A percentile compares a stretch with the other conserved stretches of the same genome.
These are phyloP conservation scores for Phaeosphaeriaceae sp. DNA, from an alignment of 2,329 filamentous ascomycete species.

Conservation along the genomic window DNA sequence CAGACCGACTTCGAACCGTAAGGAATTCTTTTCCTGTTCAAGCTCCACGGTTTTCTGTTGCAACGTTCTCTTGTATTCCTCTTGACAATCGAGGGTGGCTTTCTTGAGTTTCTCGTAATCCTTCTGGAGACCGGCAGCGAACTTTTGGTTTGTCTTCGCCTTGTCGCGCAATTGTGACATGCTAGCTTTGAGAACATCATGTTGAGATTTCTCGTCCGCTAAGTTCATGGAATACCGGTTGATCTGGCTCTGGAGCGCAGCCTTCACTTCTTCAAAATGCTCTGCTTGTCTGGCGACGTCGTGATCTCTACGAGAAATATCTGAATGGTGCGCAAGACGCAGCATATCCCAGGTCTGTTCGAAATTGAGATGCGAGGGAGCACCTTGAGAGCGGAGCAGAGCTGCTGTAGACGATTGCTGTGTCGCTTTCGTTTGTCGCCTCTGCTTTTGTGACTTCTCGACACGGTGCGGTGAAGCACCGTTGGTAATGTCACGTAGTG, in stretches of 20 bases:
- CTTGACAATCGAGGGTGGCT: constrained; percentile 10
- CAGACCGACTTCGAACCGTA: constrained; percentile 19
- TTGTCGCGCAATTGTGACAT: constrained; percentile 17
- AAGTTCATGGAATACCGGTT: constrained; percentile 13
- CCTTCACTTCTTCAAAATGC: constrained; percentile 13
- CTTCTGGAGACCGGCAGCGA: constrained; percentile 32
- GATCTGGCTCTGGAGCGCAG: constrained; percentile 12
- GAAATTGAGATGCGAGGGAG: constrained; percentile 1
- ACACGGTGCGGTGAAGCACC: constrained; percentile 8
- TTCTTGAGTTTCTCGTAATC: constrained; percentile 34
- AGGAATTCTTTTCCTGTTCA: constrained; percentile 24
- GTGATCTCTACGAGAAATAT: constrained; percentile 16
- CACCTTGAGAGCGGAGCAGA: not conserved
- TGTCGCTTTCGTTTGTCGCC: not conserved
- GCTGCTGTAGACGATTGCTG: not conserved
- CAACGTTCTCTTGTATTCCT: constrained; percentile 18
- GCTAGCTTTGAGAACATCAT: constrained; percentile 4
- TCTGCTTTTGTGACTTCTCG: constrained; percentile 15
- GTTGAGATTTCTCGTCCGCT: constrained; percentile 11
- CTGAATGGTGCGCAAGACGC: constrained; percentile 14
- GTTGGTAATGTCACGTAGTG: not conserved
- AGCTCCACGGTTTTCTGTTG: constrained; percentile 26
- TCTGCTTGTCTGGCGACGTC: constrained; percentile 5
- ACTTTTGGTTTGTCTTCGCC: constrained; percentile 31
- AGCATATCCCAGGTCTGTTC: constrained; percentile 14